A percentile compares a stretch with the other conserved stretches of the same genome.
Evolutionary conservation across 129 eudicot species (phyloP).

Genomic region (Oenanthe sinensis): DNA sequence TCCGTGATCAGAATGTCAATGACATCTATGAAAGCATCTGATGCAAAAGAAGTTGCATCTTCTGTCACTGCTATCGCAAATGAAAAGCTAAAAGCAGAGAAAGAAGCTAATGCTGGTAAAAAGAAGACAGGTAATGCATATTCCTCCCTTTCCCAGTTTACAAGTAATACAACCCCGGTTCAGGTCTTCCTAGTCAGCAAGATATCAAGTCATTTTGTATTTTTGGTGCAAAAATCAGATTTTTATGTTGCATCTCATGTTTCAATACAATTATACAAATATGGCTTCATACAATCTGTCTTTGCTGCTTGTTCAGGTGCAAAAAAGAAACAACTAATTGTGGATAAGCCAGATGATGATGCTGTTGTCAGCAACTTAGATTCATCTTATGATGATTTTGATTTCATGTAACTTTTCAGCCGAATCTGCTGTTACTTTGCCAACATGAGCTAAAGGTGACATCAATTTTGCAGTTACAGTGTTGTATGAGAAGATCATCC

Average conservation of each 20-base stretch:
- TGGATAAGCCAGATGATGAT: constrained; percentile 84
- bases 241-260: not conserved
- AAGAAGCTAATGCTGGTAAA: constrained; percentile 94
- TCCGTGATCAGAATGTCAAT: constrained; percentile 88
- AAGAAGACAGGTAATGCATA: constrained; percentile 71
- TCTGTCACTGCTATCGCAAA: constrained; percentile 83
- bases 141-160: not conserved
- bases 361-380: constrained; percentile 34
- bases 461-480: not conserved
- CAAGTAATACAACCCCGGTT: not conserved
- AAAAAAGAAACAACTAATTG: constrained; percentile 74
- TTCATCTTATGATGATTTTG: constrained; percentile 61
- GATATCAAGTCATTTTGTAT: not conserved
- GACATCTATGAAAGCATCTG: constrained; percentile 76
- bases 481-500: not conserved
- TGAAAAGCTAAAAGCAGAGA: constrained; percentile 92
- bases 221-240: not conserved
- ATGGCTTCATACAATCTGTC: constrained; percentile 7
- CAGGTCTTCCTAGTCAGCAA: not conserved
- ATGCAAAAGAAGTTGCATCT: constrained; percentile 88
- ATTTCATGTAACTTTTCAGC: constrained; percentile 62
- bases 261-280: not conserved
- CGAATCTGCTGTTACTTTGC: not conserved
- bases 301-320: constrained; percentile 29
- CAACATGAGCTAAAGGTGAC: not conserved